These are phyloP conservation scores for Aegilops tauschii DNA, from an alignment of 176 grass and related monocot species.

Conservation along the genomic window DNA sequence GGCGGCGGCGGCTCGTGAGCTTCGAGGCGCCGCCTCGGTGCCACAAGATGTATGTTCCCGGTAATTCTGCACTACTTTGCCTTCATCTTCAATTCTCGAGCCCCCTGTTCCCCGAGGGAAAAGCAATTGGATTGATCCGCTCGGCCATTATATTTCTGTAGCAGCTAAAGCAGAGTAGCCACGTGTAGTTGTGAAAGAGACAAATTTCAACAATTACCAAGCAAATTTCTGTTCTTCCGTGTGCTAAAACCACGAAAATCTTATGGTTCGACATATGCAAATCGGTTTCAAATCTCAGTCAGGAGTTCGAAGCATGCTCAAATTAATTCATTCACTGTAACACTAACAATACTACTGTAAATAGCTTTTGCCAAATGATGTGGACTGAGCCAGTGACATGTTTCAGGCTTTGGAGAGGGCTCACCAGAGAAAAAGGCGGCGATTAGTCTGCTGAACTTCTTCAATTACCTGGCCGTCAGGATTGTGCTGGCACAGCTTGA, in stretches of 20 bases:
- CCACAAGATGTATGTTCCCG: constrained; percentile 74
- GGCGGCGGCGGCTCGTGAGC: background rate
- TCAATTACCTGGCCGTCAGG: constrained; percentile 76
- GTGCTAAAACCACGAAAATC: background rate
- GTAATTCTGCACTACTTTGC: constrained; percentile 28
- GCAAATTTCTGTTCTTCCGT: background rate
- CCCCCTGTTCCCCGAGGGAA: background rate
- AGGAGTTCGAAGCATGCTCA: background rate
- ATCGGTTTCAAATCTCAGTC: background rate
- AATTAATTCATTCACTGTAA: background rate
- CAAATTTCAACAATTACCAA: background rate
- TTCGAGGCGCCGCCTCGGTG: constrained; percentile 25
- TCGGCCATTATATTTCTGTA: background rate
- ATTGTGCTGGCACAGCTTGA: constrained; percentile 81
- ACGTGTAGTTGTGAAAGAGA: background rate
- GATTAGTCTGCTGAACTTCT: constrained; percentile 72
- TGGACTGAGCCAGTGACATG: background rate
- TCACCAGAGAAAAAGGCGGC: constrained; percentile 77
- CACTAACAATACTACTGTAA: background rate
- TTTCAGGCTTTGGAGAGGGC: constrained; percentile 69
- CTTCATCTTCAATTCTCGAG: background rate
- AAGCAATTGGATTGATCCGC: background rate
- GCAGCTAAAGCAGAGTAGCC: background rate
- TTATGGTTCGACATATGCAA: background rate
- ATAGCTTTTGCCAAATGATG: background rate